Evolutionary conservation across 768 basidiomycete genomes (phyloP), one percentile per base, ranked within the genome.

Genomic region (Suillus alpinus): DNA sequence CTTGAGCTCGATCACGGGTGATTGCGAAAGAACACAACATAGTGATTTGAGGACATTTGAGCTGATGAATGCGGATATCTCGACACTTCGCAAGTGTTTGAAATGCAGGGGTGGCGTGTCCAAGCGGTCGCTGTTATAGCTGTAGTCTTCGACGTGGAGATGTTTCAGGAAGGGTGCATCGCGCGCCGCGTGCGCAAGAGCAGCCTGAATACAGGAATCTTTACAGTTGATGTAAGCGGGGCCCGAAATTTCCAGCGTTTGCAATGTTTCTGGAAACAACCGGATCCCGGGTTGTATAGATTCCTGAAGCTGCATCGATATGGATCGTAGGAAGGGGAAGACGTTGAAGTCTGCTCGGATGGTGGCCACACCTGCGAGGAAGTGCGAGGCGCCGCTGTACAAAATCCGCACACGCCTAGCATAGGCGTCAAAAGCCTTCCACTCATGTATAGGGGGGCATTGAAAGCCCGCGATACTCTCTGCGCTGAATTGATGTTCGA

Each of bases 231-330:
- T 31, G 41, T 66, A 64, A 37, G 59, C 65, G 2, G 62, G 65
- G 37, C 55, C 59, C 36, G 53, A 55, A 26, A 67, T 16, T n/a
- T 58, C 55, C 4, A 67, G 31, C 10, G 43, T 47, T 6, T 60
- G 66, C 36, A 67, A 31, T 3, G 66, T 67, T 16, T 58, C 61
- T 1, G 66, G 66, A 37, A 67, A 68, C 3, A 68, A 20, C 29
- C 58, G 64, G 16, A 62, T 37, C 14, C 52, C 66, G 1, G 51
- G 58, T 7, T 18, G 57, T 57, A 65, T 44, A 9, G 66, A 40
- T 52, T 41, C 53, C 56, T 59, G 58, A 47, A 66, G 66, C 34
- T 61, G 47, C 50, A 57, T 64, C 9, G 36, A 56, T 13, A 67
- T 63, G 20, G 63, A 58, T 9, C 29, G 53, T 6, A 68, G 43